Conservation (phyloP, 179 eudicot species). For the Carnegiea gigantea region DNA sequence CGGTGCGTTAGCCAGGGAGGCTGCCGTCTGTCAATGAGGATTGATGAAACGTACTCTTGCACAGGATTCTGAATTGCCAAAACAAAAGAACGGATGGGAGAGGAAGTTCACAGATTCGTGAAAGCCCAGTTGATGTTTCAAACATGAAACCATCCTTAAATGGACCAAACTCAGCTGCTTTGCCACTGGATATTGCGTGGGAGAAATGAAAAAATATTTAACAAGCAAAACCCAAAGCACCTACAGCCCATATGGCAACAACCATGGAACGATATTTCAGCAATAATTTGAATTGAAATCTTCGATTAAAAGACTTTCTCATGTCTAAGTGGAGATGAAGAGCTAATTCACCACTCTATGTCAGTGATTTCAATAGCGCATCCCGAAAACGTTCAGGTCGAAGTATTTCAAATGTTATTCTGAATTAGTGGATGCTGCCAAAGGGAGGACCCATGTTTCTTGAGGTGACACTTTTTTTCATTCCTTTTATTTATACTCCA, state of each 20-base stretch:
- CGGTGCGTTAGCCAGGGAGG: not conserved
- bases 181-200: conserved; percentile 39
- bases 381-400: too few relatives aligned
- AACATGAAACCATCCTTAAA: conserved; percentile 88
- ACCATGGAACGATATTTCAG: too few relatives aligned
- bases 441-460: too few relatives aligned
- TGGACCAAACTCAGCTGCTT: conserved; percentile 85
- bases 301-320: too few relatives aligned
- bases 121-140: conserved; percentile 89
- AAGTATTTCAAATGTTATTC: too few relatives aligned
- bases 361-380: too few relatives aligned
- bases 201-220: not conserved
- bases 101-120: conserved; percentile 60
- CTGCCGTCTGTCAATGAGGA: not conserved
- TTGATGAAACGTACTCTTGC: not conserved
- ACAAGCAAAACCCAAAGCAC: not conserved
- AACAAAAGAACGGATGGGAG: not conserved
- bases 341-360: too few relatives aligned
- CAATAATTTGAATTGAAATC: too few relatives aligned
- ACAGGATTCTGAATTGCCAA: not conserved
- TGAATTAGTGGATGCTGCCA: too few relatives aligned
- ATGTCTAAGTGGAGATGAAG: too few relatives aligned
- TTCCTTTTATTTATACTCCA: too few relatives aligned
- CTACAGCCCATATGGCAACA: not conserved
- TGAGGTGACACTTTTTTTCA: too few relatives aligned